Base-by-base conservation (phyloP, 768 basidiomycete genomes). In the Boletus vinaceobasis region DNA sequence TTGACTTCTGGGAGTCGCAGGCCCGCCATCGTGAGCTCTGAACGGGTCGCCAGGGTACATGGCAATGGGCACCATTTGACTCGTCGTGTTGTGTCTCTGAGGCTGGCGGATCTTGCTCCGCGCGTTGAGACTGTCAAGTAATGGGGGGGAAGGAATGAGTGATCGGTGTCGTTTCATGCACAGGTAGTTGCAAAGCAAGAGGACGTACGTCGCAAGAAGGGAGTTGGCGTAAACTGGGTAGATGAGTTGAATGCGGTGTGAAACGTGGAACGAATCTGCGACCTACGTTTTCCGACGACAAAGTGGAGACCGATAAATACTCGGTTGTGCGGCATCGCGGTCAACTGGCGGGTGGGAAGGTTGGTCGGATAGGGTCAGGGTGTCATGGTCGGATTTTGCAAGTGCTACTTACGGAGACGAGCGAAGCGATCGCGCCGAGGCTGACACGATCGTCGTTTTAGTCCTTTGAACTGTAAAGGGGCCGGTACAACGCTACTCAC, bases 271-370 rank as follows among this genome's bases (percentile, higher is more conserved):
- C 4, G 14, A 7, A n/a, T n/a, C 10, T n/a, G 29, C 23, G 32
- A 51, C 65, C 21, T 37, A 66, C 65, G 36, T 53, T 66, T 66
- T 21, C 27, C 65, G 13, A 66, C 53, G 10, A 62, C 49, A 50
- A 66, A 66, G 39, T 67, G 57, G 23, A 66, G 23, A 31, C 63
- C 63, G 5, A 66, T 50, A 37, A 62, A 66, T 47, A 68, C 43
- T 33, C 66, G 58, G 27, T 65, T 66, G 5, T 60, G 9, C 4
- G 66, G 58, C 63, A 60, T 68, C 7, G 15, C 40, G 6, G 27
- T 9, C 65, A 57, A 67, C 65, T 67, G 21, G 4, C 10, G 17
- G n/a, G 19, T 13, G 2, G 2, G 13, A 17, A n/a, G 8, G 33
- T 43, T 17, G 1, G 29, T 31, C 40, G 21, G 17, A 46, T 26